Percentiles rank a stretch among this genome's conserved stretches.
Evolutionary conservation across 2,329 filamentous ascomycete species (phyloP).

Genomic region (Alternaria viburni): DNA sequence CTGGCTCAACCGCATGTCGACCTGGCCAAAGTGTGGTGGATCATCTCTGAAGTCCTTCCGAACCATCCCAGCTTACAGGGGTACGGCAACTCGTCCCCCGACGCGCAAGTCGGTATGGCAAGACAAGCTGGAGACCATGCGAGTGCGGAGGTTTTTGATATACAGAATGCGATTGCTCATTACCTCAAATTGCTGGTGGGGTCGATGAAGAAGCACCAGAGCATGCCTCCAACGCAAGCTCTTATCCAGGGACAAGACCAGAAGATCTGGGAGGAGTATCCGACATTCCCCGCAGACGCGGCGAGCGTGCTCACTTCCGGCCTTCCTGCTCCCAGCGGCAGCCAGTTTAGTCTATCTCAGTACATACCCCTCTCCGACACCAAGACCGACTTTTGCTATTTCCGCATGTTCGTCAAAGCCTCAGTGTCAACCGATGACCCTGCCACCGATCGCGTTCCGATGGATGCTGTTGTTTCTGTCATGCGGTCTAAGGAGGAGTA

Average conservation of each 20-base stretch:
- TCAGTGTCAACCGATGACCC: constrained; percentile 74
- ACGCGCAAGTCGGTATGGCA: constrained; percentile 47
- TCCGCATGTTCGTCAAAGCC: constrained; percentile 75
- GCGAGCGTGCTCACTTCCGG: constrained; percentile 65
- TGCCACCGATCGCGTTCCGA: constrained; percentile 69
- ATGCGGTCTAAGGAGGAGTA: constrained; percentile 72
- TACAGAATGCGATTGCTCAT: constrained; percentile 63
- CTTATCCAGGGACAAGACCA: constrained; percentile 82
- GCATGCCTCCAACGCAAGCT: constrained; percentile 69
- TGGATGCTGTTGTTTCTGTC: constrained; percentile 79
- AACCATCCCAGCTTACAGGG: constrained; percentile 39
- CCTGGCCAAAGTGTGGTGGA: constrained; percentile 85
- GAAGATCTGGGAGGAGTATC: constrained; percentile 81
- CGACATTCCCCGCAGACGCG: constrained; percentile 73
- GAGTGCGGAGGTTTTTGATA: constrained; percentile 55
- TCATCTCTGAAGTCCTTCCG: constrained; percentile 57
- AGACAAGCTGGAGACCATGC: constrained; percentile 53
- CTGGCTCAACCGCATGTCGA: constrained; percentile 82
- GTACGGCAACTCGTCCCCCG: constrained; percentile 33
- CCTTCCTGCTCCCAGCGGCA: constrained; percentile 45
- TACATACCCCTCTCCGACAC: constrained; percentile 81
- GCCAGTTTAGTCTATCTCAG: constrained; percentile 63
- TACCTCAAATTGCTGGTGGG: constrained; percentile 75
- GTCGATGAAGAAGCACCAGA: constrained; percentile 84
- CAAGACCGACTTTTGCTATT: constrained; percentile 75